These are phyloP conservation scores for Colletotrichum lentis DNA, from an alignment of 2,329 filamentous ascomycete genomes.

Conservation along the genomic window DNA sequence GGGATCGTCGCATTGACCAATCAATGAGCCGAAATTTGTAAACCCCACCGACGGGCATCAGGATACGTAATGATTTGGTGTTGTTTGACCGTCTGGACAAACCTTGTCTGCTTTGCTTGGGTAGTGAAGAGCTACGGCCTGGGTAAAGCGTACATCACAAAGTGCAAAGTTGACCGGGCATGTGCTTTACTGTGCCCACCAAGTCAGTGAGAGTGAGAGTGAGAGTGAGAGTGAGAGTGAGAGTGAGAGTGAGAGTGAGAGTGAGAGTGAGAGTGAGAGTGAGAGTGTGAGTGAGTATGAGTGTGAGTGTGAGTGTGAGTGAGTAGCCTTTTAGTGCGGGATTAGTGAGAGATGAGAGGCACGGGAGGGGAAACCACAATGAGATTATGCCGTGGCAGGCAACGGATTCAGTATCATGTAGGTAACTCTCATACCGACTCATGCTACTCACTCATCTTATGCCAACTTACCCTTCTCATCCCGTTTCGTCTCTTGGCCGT, in stretches of 20 bases:
- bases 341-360: background rate
- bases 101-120: slow-evolving; percentile 5
- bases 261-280: no score
- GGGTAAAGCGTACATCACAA: background rate
- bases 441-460: background rate
- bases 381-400: no score
- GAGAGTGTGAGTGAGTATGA: no score
- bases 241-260: no score
- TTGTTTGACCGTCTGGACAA: background rate
- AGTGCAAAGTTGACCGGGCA: background rate
- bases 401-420: background rate
- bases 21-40: slow-evolving; percentile 23
- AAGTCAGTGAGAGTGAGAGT: no score
- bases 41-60: slow-evolving; percentile 18
- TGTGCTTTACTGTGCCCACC: no score
- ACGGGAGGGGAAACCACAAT: no score
- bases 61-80: slow-evolving; percentile 31
- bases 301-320: no score
- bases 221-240: no score
- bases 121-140: background rate
- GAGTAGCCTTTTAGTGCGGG: background rate
- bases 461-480: background rate
- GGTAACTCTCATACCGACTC: background rate
- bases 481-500: background rate
- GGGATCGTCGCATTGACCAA: slow-evolving; percentile 21